phyloP scores from a whole-genome alignment of 177 flowering plant species.

The Vitis hybrid region DNA sequence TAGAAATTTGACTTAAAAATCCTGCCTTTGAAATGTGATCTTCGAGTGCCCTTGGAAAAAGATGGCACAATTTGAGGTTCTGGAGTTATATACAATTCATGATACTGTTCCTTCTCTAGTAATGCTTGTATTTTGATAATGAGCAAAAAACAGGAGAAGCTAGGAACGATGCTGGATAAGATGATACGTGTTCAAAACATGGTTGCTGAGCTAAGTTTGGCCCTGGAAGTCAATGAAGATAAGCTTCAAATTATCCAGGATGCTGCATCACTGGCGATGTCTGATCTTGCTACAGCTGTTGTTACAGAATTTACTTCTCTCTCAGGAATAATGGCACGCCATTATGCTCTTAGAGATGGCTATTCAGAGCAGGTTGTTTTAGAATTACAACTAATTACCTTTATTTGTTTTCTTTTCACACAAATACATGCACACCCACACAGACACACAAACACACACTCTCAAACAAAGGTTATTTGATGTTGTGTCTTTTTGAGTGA shows the following conservation, averaged over 20 bases:
- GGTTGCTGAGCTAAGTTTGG: conserved; percentile 52
- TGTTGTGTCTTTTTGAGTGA: too few relatives aligned
- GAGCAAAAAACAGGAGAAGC: conserved; percentile 68
- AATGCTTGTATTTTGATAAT: conserved; percentile 3
- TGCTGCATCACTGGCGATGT: conserved; percentile 93
- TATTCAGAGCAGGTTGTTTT: conserved; percentile 65
- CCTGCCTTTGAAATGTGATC: background rate
- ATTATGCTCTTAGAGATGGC: conserved; percentile 93
- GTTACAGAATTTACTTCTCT: conserved; percentile 94
- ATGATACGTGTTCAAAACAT: conserved; percentile 58
- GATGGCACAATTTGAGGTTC: background rate
- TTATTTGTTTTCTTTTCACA: background rate
- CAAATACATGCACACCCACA: too few relatives aligned
- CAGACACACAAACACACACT: too few relatives aligned
- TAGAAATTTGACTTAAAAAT: too few relatives aligned
- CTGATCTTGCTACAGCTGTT: conserved; percentile 92
- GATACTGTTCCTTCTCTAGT: too few relatives aligned
- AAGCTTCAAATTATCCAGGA: conserved; percentile 40
- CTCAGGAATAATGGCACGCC: conserved; percentile 91
- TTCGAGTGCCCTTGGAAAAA: background rate
- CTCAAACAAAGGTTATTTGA: too few relatives aligned
- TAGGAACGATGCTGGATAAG: conserved; percentile 95
- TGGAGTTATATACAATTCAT: background rate
- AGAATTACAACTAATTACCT: background rate
- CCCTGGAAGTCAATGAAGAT: conserved; percentile 44